Base-by-base conservation (phyloP, 2,329 filamentous ascomycete species). In the Trichophyton simii region DNA sequence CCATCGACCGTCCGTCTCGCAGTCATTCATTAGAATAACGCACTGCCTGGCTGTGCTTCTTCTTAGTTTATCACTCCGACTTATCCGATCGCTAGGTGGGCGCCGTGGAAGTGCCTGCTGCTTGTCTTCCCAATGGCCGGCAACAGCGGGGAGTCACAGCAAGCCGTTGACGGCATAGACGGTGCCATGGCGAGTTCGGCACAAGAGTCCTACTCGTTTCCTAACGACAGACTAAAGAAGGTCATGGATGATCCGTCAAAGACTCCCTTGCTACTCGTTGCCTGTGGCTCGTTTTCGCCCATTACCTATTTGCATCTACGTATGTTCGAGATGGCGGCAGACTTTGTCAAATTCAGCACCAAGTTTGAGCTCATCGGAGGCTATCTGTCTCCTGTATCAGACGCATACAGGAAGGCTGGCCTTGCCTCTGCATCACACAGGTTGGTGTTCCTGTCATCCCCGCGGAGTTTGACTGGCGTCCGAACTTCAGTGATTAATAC, bases 261-360 rank as follows among this genome's bases (percentile, higher is more conserved):
- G 68, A 78, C 76, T 0, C 76, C 76, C n/a, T 67, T 78, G 4
- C 68, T 78, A 8, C 70, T 80, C 13, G 75, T 80, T 60, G 76
- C 78, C 31, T 80, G 78, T 65, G 78, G 81, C 52, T 83, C 80
- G 11, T 91, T 90, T 76, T 88, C 85, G 0, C 88, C 87, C 18
- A 83, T 87, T 58, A 88, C 86, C 5, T 88, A 87, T 69, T 80
- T 91, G 31, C 63, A 72, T 71, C 77, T 94, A 65, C 86, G 88
- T 71, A 92, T 95, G 87, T 92, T 94, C 70, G 87, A 90, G 69
- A 90, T 95, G 84, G 88, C 88, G 0, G 83, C 85, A 67, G 88
- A 94, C 74, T 91, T 87, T 74, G 85, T 85, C 67, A 85, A 86
- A 65, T 87, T 87, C 72, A 86, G 84, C 71, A 85, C 84, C 25